phyloP scores from a whole-genome alignment of 805 yeast species.

The Zygosaccharomyces siamensis region DNA sequence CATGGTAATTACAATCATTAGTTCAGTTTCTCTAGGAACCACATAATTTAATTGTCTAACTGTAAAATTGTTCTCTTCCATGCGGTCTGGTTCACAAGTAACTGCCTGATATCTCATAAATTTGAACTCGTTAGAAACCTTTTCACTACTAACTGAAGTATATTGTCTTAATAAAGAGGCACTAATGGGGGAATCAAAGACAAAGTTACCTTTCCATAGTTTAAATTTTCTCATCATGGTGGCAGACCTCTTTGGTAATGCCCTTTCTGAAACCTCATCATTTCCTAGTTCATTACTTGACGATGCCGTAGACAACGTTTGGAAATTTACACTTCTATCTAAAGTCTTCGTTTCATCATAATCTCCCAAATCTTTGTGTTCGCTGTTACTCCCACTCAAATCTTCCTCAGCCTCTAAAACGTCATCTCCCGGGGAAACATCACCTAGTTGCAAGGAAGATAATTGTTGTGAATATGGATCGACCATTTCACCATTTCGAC shows the following conservation, averaged over 20 bases:
- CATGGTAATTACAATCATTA: slow-evolving; percentile 81
- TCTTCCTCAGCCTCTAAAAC: slow-evolving; percentile 12
- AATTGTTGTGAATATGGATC: slow-evolving; percentile 28
- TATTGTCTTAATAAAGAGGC: slow-evolving; percentile 54
- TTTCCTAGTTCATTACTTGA: slow-evolving; percentile 12
- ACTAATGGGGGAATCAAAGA: slow-evolving; percentile 87
- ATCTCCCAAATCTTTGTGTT: slow-evolving; percentile 28
- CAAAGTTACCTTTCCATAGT: slow-evolving; percentile 63
- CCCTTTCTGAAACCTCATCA: slow-evolving; percentile 6
- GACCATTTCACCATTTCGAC: slow-evolving; percentile 34
- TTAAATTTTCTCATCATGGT: slow-evolving; percentile 32
- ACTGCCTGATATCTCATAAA: slow-evolving; percentile 93
- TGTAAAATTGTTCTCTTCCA: slow-evolving; percentile 58
- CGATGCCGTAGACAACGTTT: slow-evolving; percentile 10
- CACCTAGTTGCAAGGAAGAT: background rate
- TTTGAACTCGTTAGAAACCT: slow-evolving; percentile 52
- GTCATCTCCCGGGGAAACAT: slow-evolving; percentile 5
- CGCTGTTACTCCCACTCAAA: slow-evolving; percentile 11
- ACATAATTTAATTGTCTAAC: slow-evolving; percentile 76
- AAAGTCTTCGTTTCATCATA: slow-evolving; percentile 22
- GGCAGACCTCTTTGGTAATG: slow-evolving; percentile 17
- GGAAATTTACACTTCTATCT: slow-evolving; percentile 12
- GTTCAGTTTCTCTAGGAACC: slow-evolving; percentile 77
- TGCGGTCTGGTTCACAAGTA: slow-evolving; percentile 83
- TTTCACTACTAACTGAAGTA: slow-evolving; percentile 39